These are phyloP conservation scores for Plasmodium coatneyi DNA, from an alignment of 169 alveolate species.

Conservation along the genomic window DNA sequence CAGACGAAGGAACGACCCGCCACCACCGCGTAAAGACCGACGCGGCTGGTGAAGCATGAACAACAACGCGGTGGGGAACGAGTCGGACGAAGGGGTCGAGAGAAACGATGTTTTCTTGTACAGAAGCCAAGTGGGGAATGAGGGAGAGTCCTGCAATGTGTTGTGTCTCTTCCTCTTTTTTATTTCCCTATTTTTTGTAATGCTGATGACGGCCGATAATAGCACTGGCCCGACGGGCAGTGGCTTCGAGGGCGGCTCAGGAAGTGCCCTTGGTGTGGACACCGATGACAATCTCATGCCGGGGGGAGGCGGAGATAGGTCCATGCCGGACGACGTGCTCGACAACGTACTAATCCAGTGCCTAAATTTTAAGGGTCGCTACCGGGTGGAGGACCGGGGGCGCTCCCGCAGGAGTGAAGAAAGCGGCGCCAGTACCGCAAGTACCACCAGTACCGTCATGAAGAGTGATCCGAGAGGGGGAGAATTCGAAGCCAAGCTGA, in stretches of 20 bases:
- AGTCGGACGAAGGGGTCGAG: constrained; percentile 27
- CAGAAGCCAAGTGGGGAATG: constrained; percentile 13
- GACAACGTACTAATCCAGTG: constrained; percentile 50
- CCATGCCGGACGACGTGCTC: background rate
- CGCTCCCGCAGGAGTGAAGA: background rate
- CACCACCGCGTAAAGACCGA: background rate
- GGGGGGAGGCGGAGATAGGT: background rate
- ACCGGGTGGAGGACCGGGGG: background rate
- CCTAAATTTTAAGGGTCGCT: constrained; percentile 35
- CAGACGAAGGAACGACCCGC: background rate
- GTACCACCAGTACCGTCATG: background rate
- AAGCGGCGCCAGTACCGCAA: background rate
- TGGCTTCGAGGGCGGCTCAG: background rate
- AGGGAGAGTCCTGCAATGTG: constrained; percentile 48
- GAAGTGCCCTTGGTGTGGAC: background rate
- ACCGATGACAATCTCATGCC: background rate
- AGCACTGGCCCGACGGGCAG: background rate
- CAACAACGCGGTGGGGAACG: constrained; percentile 2
- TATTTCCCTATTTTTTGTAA: constrained; percentile 39
- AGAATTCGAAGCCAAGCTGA: constrained; percentile 34
- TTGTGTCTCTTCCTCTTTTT: constrained; percentile 47
- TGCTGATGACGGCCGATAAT: constrained; percentile 38
- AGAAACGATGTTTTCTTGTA: constrained; percentile 33
- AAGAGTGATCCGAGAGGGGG: background rate
- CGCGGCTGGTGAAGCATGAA: constrained; percentile 16